Evolutionary conservation across 352 stramenopile species (phyloP).

Genomic region (Pythium pyrilobum): DNA sequence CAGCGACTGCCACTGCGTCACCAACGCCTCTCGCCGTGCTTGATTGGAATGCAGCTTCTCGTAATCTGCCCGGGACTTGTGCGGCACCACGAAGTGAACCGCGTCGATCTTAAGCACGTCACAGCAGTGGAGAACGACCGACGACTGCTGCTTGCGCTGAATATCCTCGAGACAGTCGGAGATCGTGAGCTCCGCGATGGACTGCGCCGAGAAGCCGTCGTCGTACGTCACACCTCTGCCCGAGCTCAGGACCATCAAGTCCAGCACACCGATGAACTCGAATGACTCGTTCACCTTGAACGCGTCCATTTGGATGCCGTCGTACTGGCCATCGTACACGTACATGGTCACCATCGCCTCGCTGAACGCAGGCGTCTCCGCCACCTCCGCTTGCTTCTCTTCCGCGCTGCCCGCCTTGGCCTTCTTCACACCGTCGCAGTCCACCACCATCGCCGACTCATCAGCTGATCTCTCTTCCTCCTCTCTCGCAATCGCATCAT

Average conservation of each 20-base stretch:
- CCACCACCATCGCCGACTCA: neutral
- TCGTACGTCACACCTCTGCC: constrained; percentile 12
- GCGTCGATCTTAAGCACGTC: constrained; percentile 18
- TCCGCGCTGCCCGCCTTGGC: constrained; percentile 17
- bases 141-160: constrained; percentile 42
- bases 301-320: constrained; percentile 31
- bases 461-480: neutral
- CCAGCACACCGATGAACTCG: constrained; percentile 72
- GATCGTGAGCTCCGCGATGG: constrained; percentile 55
- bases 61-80: constrained; percentile 31
- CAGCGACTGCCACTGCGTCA: constrained; percentile 26
- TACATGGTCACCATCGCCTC: constrained; percentile 55
- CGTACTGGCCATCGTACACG: constrained; percentile 67
- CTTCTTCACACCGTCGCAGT: constrained; percentile 25
- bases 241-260: constrained; percentile 46
- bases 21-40: constrained; percentile 29
- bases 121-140: constrained; percentile 66
- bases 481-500: constrained; percentile 17
- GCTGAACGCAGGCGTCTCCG: constrained; percentile 11
- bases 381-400: neutral
- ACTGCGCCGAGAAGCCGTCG: constrained; percentile 19
- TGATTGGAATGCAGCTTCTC: constrained; percentile 31
- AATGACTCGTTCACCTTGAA: constrained; percentile 85
- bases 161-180: constrained; percentile 56
- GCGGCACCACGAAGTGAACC: constrained; percentile 36